Percentiles rank a stretch among this genome's conserved stretches.
Conservation (phyloP, 805 yeast species). For the Saturnispora quitensis region DNA sequence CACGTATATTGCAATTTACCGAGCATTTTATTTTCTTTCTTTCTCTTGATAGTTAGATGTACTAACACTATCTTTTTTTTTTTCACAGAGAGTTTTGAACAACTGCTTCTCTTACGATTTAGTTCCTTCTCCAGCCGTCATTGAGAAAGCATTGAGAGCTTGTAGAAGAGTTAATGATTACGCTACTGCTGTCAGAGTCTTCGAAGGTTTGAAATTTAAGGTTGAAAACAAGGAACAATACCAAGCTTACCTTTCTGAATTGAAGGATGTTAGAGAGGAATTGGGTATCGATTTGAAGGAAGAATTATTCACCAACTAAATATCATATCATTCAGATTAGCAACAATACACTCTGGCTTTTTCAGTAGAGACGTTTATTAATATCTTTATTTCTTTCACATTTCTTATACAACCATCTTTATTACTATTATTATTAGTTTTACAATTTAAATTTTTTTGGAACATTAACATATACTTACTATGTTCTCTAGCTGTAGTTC, state of each 20-base stretch:
- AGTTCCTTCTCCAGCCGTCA: constrained; percentile 95
- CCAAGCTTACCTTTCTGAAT: constrained; percentile 90
- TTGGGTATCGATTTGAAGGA: constrained; percentile 91
- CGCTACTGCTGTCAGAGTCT: constrained; percentile 97
- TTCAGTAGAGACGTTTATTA: background rate
- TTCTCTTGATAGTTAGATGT: background rate
- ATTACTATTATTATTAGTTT: background rate
- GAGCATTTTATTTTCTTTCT: background rate
- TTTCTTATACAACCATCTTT: constrained; percentile 1
- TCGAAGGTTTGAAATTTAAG: constrained; percentile 93
- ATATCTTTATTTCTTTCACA: constrained; percentile 3
- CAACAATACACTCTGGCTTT: background rate
- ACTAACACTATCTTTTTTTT: constrained; percentile 20
- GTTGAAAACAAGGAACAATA: constrained; percentile 93
- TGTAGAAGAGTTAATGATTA: constrained; percentile 98
- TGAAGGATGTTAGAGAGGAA: constrained; percentile 84
- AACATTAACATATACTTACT: background rate
- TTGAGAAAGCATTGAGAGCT: constrained; percentile 93
- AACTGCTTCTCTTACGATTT: constrained; percentile 97
- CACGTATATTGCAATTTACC: background rate
- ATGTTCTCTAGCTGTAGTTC: background rate
- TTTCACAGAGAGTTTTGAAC: constrained; percentile 78
- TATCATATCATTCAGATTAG: constrained; percentile 2
- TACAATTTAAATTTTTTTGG: background rate
- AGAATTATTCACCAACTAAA: constrained; percentile 47